These are phyloP conservation scores for Camptophora hylomeconis DNA, from an alignment of 2,329 filamentous ascomycete species.

Conservation along the genomic window DNA sequence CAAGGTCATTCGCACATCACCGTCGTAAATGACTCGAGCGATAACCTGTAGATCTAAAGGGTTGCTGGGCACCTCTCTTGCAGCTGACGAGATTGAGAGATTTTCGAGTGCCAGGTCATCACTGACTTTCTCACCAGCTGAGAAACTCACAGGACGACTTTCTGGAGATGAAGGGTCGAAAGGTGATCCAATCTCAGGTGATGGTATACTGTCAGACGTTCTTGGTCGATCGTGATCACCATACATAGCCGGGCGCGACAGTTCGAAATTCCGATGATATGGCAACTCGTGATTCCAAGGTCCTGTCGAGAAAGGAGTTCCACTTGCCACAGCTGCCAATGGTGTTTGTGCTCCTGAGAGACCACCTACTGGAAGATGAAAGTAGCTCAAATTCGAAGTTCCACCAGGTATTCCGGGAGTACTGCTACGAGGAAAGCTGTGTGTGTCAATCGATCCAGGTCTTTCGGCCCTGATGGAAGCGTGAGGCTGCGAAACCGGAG, in stretches of 20 bases:
- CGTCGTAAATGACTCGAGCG: constrained; percentile 77
- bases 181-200: constrained; percentile 12
- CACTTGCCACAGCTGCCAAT: constrained; percentile 32
- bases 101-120: constrained; percentile 10
- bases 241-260: constrained; percentile 13
- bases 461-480: background rate
- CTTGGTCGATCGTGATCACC: constrained; percentile 28
- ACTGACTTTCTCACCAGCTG: constrained; percentile 3
- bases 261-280: constrained; percentile 18
- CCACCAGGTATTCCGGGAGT: constrained; percentile 36
- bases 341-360: constrained; percentile 37
- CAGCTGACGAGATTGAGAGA: constrained; percentile 9
- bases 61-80: constrained; percentile 55
- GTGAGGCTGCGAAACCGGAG: background rate
- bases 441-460: background rate
- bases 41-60: constrained; percentile 87
- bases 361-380: constrained; percentile 34
- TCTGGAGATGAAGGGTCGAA: constrained; percentile 9
- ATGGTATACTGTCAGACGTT: constrained; percentile 22
- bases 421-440: constrained; percentile 27
- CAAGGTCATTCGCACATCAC: constrained; percentile 73
- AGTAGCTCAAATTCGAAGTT: constrained; percentile 36
- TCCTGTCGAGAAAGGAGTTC: constrained; percentile 25
- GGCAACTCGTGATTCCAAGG: too few species aligned
- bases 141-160: constrained; percentile 5